Evolutionary conservation across 2,329 filamentous ascomycete species (phyloP).

Genomic region (Dothistroma septosporum): DNA sequence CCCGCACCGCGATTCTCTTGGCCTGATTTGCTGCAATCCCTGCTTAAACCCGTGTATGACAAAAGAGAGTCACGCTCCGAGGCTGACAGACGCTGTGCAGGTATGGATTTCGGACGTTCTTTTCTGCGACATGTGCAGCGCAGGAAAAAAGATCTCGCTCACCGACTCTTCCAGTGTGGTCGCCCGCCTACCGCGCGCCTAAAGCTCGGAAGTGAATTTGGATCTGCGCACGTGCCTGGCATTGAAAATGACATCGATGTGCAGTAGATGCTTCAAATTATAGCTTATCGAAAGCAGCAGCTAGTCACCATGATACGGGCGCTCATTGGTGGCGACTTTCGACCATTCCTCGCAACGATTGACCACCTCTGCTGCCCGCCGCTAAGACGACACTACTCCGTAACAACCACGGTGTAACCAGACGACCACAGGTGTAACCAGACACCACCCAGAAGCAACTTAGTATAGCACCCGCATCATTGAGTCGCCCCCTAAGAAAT

Average conservation of each 20-base stretch:
- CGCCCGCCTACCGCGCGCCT: background rate
- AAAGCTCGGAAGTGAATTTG: background rate
- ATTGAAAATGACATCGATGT: background rate
- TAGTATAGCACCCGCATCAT: background rate
- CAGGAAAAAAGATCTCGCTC: background rate
- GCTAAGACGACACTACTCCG: background rate
- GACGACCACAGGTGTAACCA: background rate
- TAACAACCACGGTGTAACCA: background rate
- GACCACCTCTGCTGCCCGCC: background rate
- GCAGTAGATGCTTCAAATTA: background rate
- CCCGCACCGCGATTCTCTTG: no score
- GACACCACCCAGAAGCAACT: background rate
- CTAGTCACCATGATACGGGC: background rate
- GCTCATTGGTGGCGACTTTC: background rate
- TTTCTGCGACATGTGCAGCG: background rate
- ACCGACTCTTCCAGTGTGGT: conserved; percentile 1
- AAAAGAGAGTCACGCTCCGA: no score
- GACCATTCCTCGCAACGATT: background rate
- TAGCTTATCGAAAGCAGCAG: background rate
- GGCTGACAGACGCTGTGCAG: no score
- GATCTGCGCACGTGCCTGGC: background rate
- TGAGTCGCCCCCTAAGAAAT: background rate
- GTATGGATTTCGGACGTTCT: background rate
- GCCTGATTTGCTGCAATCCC: no score
- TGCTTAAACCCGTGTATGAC: no score